Conservation (phyloP, 2,329 filamentous ascomycete genomes). For the Alternaria dauci region DNA sequence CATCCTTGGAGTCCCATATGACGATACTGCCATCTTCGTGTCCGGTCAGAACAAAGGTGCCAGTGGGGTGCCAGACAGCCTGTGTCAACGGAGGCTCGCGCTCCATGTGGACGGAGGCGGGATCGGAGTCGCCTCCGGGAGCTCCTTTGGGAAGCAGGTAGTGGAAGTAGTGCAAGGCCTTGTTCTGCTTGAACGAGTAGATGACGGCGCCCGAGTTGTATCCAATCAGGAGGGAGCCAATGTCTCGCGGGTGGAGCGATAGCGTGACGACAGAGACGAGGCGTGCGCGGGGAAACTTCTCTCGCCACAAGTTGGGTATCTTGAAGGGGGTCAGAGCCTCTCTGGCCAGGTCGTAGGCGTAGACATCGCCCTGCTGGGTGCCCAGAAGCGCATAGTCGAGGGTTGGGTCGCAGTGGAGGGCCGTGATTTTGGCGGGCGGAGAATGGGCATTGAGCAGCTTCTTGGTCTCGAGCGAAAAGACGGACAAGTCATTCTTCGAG, state of each 20-base stretch:
- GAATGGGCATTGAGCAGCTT: conserved; percentile 73
- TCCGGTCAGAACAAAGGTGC: conserved; percentile 84
- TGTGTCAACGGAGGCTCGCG: conserved; percentile 80
- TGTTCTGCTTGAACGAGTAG: conserved; percentile 94
- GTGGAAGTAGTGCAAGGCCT: conserved; percentile 78
- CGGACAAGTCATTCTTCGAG: conserved; percentile 80
- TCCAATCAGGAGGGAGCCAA: conserved; percentile 89
- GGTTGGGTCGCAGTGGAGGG: conserved; percentile 83
- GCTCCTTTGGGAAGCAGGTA: conserved; percentile 84
- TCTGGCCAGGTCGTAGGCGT: conserved; percentile 92
- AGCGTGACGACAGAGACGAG: conserved; percentile 75
- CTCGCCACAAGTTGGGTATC: conserved; percentile 86
- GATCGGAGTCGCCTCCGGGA: conserved; percentile 77
- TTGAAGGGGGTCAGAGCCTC: conserved; percentile 78
- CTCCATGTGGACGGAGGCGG: conserved; percentile 65
- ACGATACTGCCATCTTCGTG: conserved; percentile 93
- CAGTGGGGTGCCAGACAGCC: conserved; percentile 93
- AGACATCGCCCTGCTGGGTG: conserved; percentile 80
- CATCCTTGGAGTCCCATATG: conserved; percentile 93
- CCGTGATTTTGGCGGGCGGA: conserved; percentile 77
- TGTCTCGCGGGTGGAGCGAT: conserved; percentile 87
- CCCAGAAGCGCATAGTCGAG: conserved; percentile 94
- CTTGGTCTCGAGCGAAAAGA: conserved; percentile 82
- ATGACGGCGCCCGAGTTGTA: conserved; percentile 87
- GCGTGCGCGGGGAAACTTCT: conserved; percentile 72